Evolutionary conservation across 441 rosid genomes (phyloP).

Genomic region (Macaranga tanarius): DNA sequence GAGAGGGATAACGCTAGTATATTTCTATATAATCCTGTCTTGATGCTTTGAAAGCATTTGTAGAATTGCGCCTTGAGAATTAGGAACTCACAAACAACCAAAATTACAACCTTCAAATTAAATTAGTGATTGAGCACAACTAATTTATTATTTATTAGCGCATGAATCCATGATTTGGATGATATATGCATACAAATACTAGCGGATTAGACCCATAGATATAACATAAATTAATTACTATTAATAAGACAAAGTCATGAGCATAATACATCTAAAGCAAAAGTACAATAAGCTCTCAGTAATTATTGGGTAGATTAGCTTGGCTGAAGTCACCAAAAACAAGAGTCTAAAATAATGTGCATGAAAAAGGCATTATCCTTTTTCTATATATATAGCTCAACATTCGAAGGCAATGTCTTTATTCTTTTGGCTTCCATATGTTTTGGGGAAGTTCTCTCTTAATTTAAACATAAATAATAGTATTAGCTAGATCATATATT

Average conservation of each 20-base stretch:
- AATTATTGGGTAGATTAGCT: constrained; percentile 31
- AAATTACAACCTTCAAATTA: neutral
- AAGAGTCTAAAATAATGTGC: constrained; percentile 5
- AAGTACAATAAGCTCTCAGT: constrained; percentile 6
- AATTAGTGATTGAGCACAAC: neutral
- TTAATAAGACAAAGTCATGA: neutral
- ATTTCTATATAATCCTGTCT: neutral
- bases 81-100: neutral
- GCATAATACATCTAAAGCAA: neutral
- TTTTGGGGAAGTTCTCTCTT: constrained; percentile 36
- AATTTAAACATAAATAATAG: neutral
- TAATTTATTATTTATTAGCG: too few relatives aligned
- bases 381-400: constrained; percentile 36
- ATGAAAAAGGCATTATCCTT: constrained; percentile 18
- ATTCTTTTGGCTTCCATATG: constrained; percentile 43
- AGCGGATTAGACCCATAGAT: neutral
- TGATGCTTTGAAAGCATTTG: neutral
- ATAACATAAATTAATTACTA: too few relatives aligned
- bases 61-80: neutral
- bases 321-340: neutral
- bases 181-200: too few relatives aligned
- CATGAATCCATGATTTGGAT: neutral
- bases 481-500: neutral
- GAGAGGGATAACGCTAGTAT: neutral
- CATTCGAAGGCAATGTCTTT: constrained; percentile 41